Evolutionary conservation across 2,329 filamentous ascomycete species (phyloP).

Genomic region (Beauveria rudraprayagi): DNA sequence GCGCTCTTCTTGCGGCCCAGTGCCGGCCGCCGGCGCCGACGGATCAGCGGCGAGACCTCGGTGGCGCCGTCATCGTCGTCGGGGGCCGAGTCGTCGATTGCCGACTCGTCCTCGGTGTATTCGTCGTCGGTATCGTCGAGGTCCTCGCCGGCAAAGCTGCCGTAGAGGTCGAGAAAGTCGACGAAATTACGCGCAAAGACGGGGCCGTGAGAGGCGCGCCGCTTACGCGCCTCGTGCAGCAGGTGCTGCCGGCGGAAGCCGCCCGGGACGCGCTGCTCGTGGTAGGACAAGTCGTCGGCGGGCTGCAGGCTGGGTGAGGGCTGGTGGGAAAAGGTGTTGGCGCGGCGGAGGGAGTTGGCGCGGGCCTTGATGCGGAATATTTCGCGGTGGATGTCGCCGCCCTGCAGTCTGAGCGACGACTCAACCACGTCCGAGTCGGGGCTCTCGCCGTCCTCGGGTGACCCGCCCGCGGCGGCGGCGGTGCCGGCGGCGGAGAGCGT

Average conservation of each 20-base stretch:
- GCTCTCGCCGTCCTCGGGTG: conserved; percentile 17
- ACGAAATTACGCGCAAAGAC: conserved; percentile 62
- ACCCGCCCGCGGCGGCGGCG: conserved; percentile 12
- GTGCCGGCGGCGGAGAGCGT: conserved; percentile 11
- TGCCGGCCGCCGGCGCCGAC: conserved; percentile 14
- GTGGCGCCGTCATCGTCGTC: conserved; percentile 23
- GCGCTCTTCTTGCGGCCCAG: conserved; percentile 48
- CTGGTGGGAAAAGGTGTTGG: conserved; percentile 59
- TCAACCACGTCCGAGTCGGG: conserved; percentile 32
- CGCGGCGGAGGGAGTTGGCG: conserved; percentile 41
- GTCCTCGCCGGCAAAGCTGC: conserved; percentile 69
- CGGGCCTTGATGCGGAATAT: conserved; percentile 66
- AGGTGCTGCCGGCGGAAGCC: conserved; percentile 40
- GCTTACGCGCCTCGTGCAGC: conserved; percentile 31
- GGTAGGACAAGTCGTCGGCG: conserved; percentile 24
- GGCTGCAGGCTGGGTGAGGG: conserved; percentile 24
- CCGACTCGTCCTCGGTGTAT: conserved; percentile 33
- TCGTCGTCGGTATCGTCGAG: conserved; percentile 42
- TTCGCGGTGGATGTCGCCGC: conserved; percentile 71
- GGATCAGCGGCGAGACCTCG: conserved; percentile 51
- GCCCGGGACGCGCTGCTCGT: conserved; percentile 35
- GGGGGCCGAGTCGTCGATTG: conserved; percentile 39
- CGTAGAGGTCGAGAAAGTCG: conserved; percentile 68
- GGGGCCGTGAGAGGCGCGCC: conserved; percentile 23
- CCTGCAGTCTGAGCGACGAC: conserved; percentile 64